Evolutionary conservation across 2,329 filamentous ascomycete species (phyloP).

Genomic region (Colletotrichum sp.): DNA sequence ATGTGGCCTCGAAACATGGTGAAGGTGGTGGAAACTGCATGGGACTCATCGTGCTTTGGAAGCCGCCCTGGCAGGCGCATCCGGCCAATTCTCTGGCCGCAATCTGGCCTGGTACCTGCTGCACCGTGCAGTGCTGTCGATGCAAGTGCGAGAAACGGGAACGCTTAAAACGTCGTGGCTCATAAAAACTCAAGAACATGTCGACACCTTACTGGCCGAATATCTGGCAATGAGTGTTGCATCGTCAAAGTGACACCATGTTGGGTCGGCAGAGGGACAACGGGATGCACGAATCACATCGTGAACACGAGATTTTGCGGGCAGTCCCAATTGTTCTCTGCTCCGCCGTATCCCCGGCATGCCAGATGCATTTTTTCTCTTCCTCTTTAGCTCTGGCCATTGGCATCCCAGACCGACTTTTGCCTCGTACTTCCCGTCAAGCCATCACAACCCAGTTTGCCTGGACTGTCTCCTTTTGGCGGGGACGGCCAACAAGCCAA

Average conservation of each 20-base stretch:
- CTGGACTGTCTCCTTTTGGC: neutral
- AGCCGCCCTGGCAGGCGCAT: neutral
- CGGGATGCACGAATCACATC: slow-evolving; percentile 21
- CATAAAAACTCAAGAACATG: neutral
- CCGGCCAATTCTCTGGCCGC: neutral
- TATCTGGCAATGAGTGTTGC: slow-evolving; percentile 12
- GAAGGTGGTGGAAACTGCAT: neutral
- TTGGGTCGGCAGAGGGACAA: slow-evolving; percentile 11
- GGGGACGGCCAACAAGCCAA: neutral
- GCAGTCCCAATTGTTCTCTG: neutral
- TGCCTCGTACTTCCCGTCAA: neutral
- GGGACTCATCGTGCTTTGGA: neutral
- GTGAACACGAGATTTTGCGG: neutral
- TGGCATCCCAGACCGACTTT: slow-evolving; percentile 16
- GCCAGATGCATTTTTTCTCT: neutral
- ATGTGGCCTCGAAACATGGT: slow-evolving; percentile 12
- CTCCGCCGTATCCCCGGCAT: neutral
- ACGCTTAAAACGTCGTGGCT: neutral
- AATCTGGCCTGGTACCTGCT: slow-evolving; percentile 9
- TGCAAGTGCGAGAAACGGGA: slow-evolving; percentile 4
- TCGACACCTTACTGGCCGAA: slow-evolving; percentile 10
- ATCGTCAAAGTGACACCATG: slow-evolving; percentile 12
- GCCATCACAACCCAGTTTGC: neutral
- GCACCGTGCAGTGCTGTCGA: slow-evolving; percentile 18
- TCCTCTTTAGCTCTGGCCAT: neutral